Conservation (phyloP, 495 filamentous ascomycete genomes). For the Penicillium angulare region DNA sequence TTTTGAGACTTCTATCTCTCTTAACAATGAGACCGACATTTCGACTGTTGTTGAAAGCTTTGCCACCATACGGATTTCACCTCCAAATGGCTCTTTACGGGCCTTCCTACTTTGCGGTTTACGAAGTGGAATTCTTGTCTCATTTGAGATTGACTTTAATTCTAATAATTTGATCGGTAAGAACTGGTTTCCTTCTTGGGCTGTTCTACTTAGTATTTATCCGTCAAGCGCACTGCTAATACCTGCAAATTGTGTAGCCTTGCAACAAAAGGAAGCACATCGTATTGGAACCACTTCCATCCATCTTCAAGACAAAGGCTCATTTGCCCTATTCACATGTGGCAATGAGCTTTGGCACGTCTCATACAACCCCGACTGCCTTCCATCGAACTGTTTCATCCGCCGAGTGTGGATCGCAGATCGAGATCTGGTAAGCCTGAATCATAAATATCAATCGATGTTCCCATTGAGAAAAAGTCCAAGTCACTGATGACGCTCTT, state of each 20-base stretch:
- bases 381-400: conserved; percentile 24
- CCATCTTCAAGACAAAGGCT: conserved; percentile 28
- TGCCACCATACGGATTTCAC: conserved; percentile 18
- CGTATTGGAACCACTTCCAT: conserved; percentile 40
- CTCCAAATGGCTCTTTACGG: conserved; percentile 4
- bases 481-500: too few relatives aligned
- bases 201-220: neutral
- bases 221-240: too few relatives aligned
- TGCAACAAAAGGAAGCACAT: conserved; percentile 26
- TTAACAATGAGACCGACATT: conserved; percentile 27
- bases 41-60: conserved; percentile 40
- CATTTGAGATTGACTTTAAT: conserved; percentile 28
- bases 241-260: conserved; percentile 16
- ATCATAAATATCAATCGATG: neutral
- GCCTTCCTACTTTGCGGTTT: conserved; percentile 42
- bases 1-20: conserved; percentile 10
- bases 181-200: neutral
- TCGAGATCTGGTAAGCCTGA: conserved; percentile 40
- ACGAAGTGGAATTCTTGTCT: conserved; percentile 42
- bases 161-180: conserved; percentile 26
- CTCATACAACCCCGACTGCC: conserved; percentile 21
- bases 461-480: neutral
- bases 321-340: conserved; percentile 36
- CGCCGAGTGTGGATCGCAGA: conserved; percentile 45
- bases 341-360: conserved; percentile 42